Evolutionary conservation across 2,329 filamentous ascomycete species (phyloP).

Genomic region (Zasmidium angulare): DNA sequence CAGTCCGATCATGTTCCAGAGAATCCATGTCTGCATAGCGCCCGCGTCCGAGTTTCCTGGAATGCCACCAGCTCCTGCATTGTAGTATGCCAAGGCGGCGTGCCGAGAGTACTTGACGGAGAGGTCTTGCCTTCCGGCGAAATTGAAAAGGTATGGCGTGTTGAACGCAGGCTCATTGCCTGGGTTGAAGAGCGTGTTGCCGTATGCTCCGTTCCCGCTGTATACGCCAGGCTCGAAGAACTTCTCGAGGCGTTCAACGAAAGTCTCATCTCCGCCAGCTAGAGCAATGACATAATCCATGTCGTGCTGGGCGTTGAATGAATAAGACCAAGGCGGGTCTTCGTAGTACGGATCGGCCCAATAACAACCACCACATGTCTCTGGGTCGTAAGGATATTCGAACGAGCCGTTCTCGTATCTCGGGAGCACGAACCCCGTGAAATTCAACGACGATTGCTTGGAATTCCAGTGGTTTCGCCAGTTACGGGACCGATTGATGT

Average conservation of each 20-base stretch:
- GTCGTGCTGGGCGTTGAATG: constrained; percentile 54
- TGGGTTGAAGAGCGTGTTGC: constrained; percentile 62
- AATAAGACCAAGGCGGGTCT: constrained; percentile 75
- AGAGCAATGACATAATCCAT: constrained; percentile 38
- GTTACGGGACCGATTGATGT: constrained; percentile 63
- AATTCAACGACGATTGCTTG: constrained; percentile 54
- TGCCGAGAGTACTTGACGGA: constrained; percentile 50
- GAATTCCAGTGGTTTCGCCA: constrained; percentile 75
- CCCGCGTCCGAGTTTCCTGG: constrained; percentile 71
- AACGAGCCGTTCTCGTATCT: constrained; percentile 51
- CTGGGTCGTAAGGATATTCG: constrained; percentile 43
- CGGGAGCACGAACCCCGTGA: constrained; percentile 68
- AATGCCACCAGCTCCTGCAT: constrained; percentile 54
- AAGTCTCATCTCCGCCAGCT: constrained; percentile 40
- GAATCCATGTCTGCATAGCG: constrained; percentile 68
- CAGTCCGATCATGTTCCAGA: constrained; percentile 68
- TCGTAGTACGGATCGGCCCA: constrained; percentile 59
- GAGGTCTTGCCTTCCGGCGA: constrained; percentile 58
- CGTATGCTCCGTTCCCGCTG: constrained; percentile 18
- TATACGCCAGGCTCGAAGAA: constrained; percentile 43
- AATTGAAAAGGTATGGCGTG: constrained; percentile 68
- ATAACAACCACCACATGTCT: constrained; percentile 64
- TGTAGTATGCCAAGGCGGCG: constrained; percentile 61
- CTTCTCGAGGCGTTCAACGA: constrained; percentile 41
- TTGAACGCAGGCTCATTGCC: constrained; percentile 53